These are phyloP conservation scores for Penicillium olsonii DNA, from an alignment of 2,329 filamentous ascomycete species.

Conservation along the genomic window DNA sequence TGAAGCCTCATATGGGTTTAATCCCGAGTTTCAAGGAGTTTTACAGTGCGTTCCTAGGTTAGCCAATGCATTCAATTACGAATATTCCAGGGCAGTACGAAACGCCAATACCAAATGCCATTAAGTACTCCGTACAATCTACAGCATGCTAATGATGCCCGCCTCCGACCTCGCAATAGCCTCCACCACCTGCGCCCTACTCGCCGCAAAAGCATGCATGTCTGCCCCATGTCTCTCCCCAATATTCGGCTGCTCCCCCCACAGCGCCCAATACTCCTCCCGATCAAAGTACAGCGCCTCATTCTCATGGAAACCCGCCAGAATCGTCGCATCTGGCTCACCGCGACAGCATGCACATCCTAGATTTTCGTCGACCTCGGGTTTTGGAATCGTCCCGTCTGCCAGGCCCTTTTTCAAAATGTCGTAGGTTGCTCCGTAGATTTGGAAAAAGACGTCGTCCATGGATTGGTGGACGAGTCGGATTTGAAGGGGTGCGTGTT, in stretches of 20 bases:
- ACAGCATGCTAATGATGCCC: slow-evolving; percentile 1
- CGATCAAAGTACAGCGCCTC: slow-evolving; percentile 18
- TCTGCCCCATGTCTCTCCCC: neutral
- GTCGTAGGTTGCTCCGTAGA: slow-evolving; percentile 13
- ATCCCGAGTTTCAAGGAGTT: no score
- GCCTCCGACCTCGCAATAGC: slow-evolving; percentile 1
- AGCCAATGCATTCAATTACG: no score
- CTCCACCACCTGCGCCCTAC: slow-evolving; percentile 14
- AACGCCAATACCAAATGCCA: no score
- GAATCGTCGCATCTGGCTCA: slow-evolving; percentile 19
- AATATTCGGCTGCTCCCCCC: slow-evolving; percentile 12
- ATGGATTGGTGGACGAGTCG: slow-evolving; percentile 18
- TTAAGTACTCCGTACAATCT: neutral
- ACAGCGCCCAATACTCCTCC: slow-evolving; percentile 16
- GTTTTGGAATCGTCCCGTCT: slow-evolving; percentile 11
- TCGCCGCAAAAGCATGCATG: neutral
- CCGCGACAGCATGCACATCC: slow-evolving; percentile 23
- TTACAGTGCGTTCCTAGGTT: no score
- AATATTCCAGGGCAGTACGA: no score
- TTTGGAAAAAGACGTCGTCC: slow-evolving; percentile 12
- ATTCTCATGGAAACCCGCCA: slow-evolving; percentile 9
- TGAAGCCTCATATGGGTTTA: no score
- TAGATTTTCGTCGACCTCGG: neutral
- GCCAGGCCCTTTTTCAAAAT: neutral
- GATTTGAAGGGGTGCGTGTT: slow-evolving; percentile 18